These are phyloP conservation scores for Zopfia rhizophila DNA, from an alignment of 2,329 filamentous ascomycete species.

Conservation along the genomic window DNA sequence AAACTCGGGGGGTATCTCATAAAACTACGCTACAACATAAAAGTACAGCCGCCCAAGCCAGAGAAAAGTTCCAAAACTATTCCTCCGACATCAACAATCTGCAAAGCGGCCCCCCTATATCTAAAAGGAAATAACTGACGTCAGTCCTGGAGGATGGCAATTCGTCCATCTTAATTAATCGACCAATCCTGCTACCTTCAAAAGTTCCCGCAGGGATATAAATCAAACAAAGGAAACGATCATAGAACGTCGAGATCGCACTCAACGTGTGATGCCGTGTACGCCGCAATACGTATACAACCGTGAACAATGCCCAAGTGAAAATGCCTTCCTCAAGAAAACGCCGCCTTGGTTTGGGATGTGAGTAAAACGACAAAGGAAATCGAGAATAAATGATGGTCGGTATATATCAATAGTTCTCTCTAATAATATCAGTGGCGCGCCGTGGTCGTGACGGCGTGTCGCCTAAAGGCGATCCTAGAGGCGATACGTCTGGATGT, in stretches of 20 bases:
- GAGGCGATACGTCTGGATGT: conserved; percentile 29
- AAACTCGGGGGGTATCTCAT: conserved; percentile 49
- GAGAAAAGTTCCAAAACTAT: conserved; percentile 6
- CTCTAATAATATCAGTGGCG: conserved; percentile 29
- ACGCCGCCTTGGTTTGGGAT: not conserved
- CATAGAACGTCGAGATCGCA: conserved; percentile 47
- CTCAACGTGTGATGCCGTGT: conserved; percentile 40
- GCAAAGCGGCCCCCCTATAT: conserved; percentile 13
- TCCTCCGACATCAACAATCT: conserved; percentile 12
- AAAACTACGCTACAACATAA: conserved; percentile 38
- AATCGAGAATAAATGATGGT: conserved; percentile 1
- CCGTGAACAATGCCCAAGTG: conserved; percentile 15
- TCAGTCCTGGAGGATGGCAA: no score
- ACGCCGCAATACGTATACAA: conserved; percentile 31
- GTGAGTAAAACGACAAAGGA: conserved; percentile 22
- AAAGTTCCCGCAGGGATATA: conserved; percentile 4
- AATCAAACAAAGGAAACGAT: conserved; percentile 41
- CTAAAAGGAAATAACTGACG: not conserved
- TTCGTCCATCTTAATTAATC: no score
- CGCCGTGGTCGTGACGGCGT: conserved; percentile 35
- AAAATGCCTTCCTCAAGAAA: conserved; percentile 1
- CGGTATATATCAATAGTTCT: conserved; percentile 23
- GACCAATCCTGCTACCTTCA: no score
- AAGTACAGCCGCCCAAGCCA: conserved; percentile 14
- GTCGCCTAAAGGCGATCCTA: conserved; percentile 43